These are phyloP conservation scores for Casuarina cunninghamiana DNA, from an alignment of 306 rosid species.

Conservation along the genomic window DNA sequence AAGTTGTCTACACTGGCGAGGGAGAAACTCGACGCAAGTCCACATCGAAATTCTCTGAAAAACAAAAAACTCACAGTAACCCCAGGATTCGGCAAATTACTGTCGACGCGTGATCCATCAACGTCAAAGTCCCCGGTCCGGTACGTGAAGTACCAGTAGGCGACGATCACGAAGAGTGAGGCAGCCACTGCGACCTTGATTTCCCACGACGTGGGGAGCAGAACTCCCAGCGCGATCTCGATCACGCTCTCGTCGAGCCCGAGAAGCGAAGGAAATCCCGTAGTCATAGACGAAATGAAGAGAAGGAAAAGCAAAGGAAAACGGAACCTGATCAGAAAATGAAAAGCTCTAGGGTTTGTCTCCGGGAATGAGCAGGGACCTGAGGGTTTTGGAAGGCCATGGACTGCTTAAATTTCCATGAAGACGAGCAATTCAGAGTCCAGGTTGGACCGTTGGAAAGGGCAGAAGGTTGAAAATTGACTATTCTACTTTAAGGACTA, in stretches of 20 bases:
- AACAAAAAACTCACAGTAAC: not conserved
- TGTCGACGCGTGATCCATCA: constrained; percentile 48
- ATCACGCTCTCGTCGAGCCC: constrained; percentile 29
- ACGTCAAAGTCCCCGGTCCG: constrained; percentile 30
- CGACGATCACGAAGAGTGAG: constrained; percentile 58
- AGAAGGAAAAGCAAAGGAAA: not conserved
- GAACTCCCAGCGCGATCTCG: constrained; percentile 53
- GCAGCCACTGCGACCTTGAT: constrained; percentile 78
- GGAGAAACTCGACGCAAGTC: not conserved
- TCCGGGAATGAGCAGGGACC: constrained; percentile 33
- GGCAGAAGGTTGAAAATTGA: not conserved
- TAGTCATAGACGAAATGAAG: not conserved
- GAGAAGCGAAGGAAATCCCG: not conserved
- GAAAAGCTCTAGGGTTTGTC: constrained; percentile 1
- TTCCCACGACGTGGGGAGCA: constrained; percentile 84
- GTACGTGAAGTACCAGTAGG: constrained; percentile 65
- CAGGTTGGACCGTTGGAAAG: constrained; percentile 67
- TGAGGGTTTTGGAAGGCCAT: constrained; percentile 46
- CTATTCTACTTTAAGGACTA: not conserved
- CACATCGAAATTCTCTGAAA: not conserved
- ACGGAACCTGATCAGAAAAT: constrained; percentile 12
- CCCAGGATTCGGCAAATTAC: constrained; percentile 35
- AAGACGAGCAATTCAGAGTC: constrained; percentile 41
- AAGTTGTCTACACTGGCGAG: not conserved
- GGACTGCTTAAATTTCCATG: constrained; percentile 17